phyloP scores from a whole-genome alignment of 495 filamentous ascomycete species.

The Neohortaea acidophila region DNA sequence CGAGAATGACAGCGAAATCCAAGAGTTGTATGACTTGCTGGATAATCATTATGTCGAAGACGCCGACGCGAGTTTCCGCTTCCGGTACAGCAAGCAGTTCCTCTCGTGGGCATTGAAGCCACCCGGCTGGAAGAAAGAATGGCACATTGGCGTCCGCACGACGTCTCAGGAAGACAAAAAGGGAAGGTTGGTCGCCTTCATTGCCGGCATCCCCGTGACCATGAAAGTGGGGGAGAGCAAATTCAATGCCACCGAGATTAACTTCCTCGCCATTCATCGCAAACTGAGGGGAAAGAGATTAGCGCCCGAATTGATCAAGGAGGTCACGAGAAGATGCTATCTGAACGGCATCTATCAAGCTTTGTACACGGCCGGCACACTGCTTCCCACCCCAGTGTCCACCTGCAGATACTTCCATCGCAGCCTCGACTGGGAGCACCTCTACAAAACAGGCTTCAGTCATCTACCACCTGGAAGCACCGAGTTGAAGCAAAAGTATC shows the following conservation, averaged over 20 bases:
- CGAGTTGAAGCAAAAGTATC: conserved; percentile 60
- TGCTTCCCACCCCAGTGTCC: conserved; percentile 77
- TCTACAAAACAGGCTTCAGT: conserved; percentile 85
- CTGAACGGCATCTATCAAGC: conserved; percentile 73
- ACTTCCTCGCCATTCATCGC: conserved; percentile 96
- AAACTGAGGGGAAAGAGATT: conserved; percentile 87
- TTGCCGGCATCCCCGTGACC: conserved; percentile 73
- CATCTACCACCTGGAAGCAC: conserved; percentile 67
- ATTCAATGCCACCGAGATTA: conserved; percentile 76
- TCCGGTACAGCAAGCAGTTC: conserved; percentile 81
- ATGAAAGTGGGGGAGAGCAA: conserved; percentile 63
- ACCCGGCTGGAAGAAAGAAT: conserved; percentile 87
- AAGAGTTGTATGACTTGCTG: conserved; percentile 53
- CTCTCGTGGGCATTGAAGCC: conserved; percentile 87
- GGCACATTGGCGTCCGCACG: conserved; percentile 84
- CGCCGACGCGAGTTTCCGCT: conserved; percentile 88
- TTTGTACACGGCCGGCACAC: conserved; percentile 82
- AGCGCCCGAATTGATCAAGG: conserved; percentile 86
- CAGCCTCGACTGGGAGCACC: conserved; percentile 82
- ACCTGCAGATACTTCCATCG: conserved; percentile 93
- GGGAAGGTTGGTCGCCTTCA: conserved; percentile 75
- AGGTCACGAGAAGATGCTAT: conserved; percentile 86
- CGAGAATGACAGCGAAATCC: conserved; percentile 42
- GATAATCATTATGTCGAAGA: conserved; percentile 94
- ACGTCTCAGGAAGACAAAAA: conserved; percentile 33